Percentiles rank a stretch among this genome's conserved stretches.
Evolutionary conservation across 1,139 yeast genomes (phyloP).

Genomic region (Nakaseomyces glabratus): DNA sequence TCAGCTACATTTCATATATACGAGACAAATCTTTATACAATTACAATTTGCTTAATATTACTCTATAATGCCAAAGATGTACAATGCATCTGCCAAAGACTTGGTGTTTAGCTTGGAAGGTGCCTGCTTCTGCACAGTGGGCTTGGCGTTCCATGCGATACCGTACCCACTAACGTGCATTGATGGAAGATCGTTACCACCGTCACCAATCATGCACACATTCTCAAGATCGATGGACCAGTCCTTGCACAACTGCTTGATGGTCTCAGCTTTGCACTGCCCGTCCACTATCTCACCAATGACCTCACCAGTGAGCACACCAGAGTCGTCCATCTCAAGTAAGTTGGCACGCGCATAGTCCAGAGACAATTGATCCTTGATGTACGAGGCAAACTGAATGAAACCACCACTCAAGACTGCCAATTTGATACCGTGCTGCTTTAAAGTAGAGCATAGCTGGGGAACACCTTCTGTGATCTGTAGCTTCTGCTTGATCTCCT

Average conservation of each 20-base stretch:
- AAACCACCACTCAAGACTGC: slow-evolving; percentile 97
- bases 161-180: slow-evolving; percentile 92
- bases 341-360: slow-evolving; percentile 87
- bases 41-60: too few species aligned
- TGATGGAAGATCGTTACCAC: slow-evolving; percentile 92
- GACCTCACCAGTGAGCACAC: slow-evolving; percentile 45
- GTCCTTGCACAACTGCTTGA: slow-evolving; percentile 55
- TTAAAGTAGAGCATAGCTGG: slow-evolving; percentile 57
- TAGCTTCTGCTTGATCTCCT: slow-evolving; percentile 61
- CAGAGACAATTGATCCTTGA: slow-evolving; percentile 57
- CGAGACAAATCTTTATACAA: neutral
- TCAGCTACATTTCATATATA: too few species aligned
- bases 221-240: slow-evolving; percentile 49
- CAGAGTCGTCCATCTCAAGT: slow-evolving; percentile 45
- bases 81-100: slow-evolving; percentile 62
- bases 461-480: slow-evolving; percentile 74
- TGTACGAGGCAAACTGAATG: slow-evolving; percentile 72
- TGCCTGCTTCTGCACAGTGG: slow-evolving; percentile 73
- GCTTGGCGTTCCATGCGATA: slow-evolving; percentile 96
- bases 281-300: slow-evolving; percentile 83
- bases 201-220: slow-evolving; percentile 91
- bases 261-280: slow-evolving; percentile 64
- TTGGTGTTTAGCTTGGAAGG: slow-evolving; percentile 72
- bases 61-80: slow-evolving; percentile 69
- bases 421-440: slow-evolving; percentile 51